phyloP scores from a whole-genome alignment of 2,329 filamentous ascomycete genomes.

The Fonsecaea pugnacius region DNA sequence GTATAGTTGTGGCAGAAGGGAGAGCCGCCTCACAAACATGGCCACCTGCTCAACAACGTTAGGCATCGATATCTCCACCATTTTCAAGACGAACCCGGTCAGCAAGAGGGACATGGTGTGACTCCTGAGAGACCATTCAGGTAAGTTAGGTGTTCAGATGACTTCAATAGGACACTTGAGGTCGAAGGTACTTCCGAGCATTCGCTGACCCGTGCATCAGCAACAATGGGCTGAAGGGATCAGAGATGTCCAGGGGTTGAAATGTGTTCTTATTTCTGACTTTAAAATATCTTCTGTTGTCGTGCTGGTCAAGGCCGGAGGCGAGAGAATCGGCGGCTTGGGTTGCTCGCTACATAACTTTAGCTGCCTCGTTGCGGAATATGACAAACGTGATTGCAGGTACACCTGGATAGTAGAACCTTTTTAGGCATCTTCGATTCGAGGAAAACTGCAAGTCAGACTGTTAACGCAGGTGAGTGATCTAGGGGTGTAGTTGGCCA shows the following conservation, averaged over 20 bases:
- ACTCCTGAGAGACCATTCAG: neutral
- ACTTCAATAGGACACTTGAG: neutral
- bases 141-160: neutral
- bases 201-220: neutral
- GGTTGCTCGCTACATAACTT: neutral
- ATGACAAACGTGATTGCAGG: neutral
- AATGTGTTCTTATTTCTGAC: neutral
- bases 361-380: conserved; percentile 5
- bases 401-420: conserved; percentile 1
- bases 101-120: neutral
- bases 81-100: neutral
- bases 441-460: conserved; percentile 2
- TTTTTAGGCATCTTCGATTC: neutral
- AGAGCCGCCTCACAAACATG: conserved; percentile 13
- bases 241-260: neutral
- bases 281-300: neutral
- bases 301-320: neutral
- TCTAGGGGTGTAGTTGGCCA: neutral
- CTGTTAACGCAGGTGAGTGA: neutral
- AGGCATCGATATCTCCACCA: neutral
- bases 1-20: conserved; percentile 7
- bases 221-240: neutral
- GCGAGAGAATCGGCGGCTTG: neutral
- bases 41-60: conserved; percentile 10
- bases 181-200: neutral